These are phyloP conservation scores for Ciborinia camelliae DNA, from an alignment of 2,329 filamentous ascomycete species.

Conservation along the genomic window DNA sequence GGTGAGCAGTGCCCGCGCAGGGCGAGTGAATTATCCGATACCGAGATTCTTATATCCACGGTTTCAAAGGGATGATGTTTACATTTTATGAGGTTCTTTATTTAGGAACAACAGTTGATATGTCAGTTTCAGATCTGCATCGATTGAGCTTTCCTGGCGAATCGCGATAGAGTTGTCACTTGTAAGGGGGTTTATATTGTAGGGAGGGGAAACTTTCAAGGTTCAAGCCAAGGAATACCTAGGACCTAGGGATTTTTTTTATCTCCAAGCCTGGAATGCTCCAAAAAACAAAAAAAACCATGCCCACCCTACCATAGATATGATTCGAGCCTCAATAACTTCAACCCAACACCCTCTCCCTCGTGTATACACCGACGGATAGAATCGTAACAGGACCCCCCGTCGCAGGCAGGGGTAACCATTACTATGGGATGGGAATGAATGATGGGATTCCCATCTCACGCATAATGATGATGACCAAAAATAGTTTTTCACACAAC, in stretches of 20 bases:
- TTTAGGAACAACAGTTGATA: neutral
- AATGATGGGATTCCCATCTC: conserved; percentile 13
- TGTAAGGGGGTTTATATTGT: neutral
- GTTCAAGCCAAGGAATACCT: too few species aligned
- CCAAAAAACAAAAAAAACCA: neutral
- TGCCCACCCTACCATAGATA: neutral
- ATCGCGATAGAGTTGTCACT: neutral
- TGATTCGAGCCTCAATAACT: neutral
- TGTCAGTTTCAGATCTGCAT: neutral
- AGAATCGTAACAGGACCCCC: conserved; percentile 6
- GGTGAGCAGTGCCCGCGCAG: neutral
- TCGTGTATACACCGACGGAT: neutral
- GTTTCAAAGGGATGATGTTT: neutral
- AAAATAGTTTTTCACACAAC: conserved; percentile 4
- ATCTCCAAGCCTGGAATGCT: neutral
- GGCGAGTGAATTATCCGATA: neutral
- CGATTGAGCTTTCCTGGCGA: neutral
- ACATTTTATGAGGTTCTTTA: neutral
- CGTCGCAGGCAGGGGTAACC: conserved; percentile 1
- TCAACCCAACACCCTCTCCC: neutral
- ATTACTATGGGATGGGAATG: too few species aligned
- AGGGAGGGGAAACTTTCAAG: conserved; percentile 3
- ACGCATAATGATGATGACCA: conserved; percentile 3
- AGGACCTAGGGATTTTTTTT: too few species aligned
- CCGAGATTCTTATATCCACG: neutral